These are phyloP conservation scores for Trichosphaerium sp. DNA, from an alignment of 78 protist species.

Conservation along the genomic window DNA sequence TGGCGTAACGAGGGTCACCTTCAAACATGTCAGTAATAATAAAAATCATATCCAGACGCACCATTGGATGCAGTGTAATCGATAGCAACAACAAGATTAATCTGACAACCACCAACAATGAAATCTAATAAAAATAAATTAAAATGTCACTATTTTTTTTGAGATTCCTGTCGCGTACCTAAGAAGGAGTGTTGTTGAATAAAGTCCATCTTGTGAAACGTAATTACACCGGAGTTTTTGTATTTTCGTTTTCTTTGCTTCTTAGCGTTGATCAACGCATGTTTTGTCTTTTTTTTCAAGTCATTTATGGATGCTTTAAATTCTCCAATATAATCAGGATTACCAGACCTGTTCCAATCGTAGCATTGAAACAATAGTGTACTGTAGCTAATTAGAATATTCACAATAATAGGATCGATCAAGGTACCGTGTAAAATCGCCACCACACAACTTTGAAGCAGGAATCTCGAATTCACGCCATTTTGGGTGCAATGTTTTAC, in stretches of 20 bases:
- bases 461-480: background rate
- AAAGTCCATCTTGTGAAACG: slow-evolving; percentile 1
- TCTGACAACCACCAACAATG: slow-evolving; percentile 56
- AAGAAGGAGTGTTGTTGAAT: background rate
- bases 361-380: slow-evolving; percentile 12
- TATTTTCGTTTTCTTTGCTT: slow-evolving; percentile 25
- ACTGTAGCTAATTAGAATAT: background rate
- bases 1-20: slow-evolving; percentile 8
- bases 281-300: background rate
- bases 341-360: slow-evolving; percentile 49
- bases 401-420: background rate
- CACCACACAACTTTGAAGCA: slow-evolving; percentile 18
- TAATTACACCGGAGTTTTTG: slow-evolving; percentile 28
- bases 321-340: slow-evolving; percentile 52
- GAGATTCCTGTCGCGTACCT: background rate
- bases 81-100: slow-evolving; percentile 54
- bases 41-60: too few species aligned
- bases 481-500: slow-evolving; percentile 31
- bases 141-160: background rate
- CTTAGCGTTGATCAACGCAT: slow-evolving; percentile 24
- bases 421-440: too few species aligned
- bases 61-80: slow-evolving; percentile 83
- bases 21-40: too few species aligned
- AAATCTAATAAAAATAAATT: slow-evolving; percentile 32
- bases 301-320: background rate